phyloP scores from a whole-genome alignment of 2,329 filamentous ascomycete genomes.

The Aspergillus sp. region DNA sequence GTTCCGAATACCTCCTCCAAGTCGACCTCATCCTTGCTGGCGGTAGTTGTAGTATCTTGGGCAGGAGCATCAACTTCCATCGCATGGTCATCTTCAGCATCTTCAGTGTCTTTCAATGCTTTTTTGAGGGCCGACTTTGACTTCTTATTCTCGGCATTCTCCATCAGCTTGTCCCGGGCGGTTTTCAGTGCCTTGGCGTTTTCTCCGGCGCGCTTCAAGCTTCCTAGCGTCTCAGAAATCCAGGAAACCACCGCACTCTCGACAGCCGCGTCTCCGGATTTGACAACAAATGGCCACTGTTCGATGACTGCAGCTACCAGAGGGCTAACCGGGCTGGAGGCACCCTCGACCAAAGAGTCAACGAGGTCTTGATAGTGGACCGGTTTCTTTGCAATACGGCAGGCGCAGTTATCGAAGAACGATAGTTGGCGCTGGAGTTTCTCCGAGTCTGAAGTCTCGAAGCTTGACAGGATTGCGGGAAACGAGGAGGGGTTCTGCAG shows the following conservation, averaged over 20 bases:
- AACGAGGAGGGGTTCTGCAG: slow-evolving; percentile 40
- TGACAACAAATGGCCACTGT: slow-evolving; percentile 71
- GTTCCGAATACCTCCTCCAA: slow-evolving; percentile 57
- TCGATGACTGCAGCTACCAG: slow-evolving; percentile 71
- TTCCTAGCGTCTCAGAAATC: slow-evolving; percentile 59
- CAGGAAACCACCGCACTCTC: slow-evolving; percentile 57
- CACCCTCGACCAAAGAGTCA: slow-evolving; percentile 41
- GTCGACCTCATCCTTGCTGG: slow-evolving; percentile 37
- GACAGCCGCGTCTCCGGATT: slow-evolving; percentile 50
- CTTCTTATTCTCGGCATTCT: slow-evolving; percentile 43
- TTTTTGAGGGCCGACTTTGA: slow-evolving; percentile 43
- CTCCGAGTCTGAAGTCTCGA: slow-evolving; percentile 37
- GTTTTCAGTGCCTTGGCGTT: slow-evolving; percentile 48
- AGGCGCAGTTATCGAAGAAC: slow-evolving; percentile 82
- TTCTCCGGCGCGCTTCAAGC: slow-evolving; percentile 57
- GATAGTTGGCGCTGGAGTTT: slow-evolving; percentile 54
- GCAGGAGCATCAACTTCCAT: slow-evolving; percentile 11
- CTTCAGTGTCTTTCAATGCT: slow-evolving; percentile 22
- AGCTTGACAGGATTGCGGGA: slow-evolving; percentile 40
- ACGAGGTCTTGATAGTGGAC: slow-evolving; percentile 72
- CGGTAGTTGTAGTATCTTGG: slow-evolving; percentile 12
- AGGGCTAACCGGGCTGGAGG: slow-evolving; percentile 57
- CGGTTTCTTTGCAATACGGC: slow-evolving; percentile 72
- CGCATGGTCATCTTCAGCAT: slow-evolving; percentile 17
- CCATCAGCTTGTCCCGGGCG: slow-evolving; percentile 49